Evolutionary conservation across 305 asterid species (phyloP), one percentile per base, ranked within the genome.

Genomic region (Fraxinus baroniana): DNA sequence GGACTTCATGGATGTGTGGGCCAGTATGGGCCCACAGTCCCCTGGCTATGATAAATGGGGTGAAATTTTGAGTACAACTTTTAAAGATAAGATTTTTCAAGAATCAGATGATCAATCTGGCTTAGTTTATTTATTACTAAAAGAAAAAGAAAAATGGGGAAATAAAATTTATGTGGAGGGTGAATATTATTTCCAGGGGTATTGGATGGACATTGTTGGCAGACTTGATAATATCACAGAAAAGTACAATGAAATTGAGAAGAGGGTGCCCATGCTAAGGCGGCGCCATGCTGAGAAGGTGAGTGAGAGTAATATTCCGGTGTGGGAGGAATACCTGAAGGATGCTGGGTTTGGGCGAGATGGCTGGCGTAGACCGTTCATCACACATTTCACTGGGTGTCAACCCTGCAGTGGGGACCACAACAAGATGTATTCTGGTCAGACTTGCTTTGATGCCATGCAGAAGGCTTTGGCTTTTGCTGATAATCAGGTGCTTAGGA

Each of bases 341-440:
- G 94, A 87, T 0, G 93, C 93, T 12, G 98, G 97, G 28, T 37
- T 83, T 39, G 98, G 93, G 36, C 74, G 90, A 74, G 93, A 90
- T 32, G 90, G 98, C 62, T 90, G 97, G 94, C 88, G 98, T 80
- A 80, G 99, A 36, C 99, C 99, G 72, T 96, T 96, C 88, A 85
- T 96, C 79, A 96, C 99, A 4, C 99, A 96, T 70, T 96, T 96
- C 90, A 94, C 99, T 0, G 99, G 99, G 3, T 96, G 99, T 82
- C 98, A 96, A 90, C 99, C 99, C 0, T 96, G 99, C 46, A 93
- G 98, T 84, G 99, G 99, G 79, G 88, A 86, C 44, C 98, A 91
- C 66, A 94, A 94, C 83, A 91, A 90, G 86, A 86, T 92, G 93
- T 96, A 94, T 32, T 90, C 97, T 6, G 98, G 93, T 3, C 86